These are phyloP conservation scores for Mucor mucedo DNA, from an alignment of 371 early-diverging fungal species.

Conservation along the genomic window DNA sequence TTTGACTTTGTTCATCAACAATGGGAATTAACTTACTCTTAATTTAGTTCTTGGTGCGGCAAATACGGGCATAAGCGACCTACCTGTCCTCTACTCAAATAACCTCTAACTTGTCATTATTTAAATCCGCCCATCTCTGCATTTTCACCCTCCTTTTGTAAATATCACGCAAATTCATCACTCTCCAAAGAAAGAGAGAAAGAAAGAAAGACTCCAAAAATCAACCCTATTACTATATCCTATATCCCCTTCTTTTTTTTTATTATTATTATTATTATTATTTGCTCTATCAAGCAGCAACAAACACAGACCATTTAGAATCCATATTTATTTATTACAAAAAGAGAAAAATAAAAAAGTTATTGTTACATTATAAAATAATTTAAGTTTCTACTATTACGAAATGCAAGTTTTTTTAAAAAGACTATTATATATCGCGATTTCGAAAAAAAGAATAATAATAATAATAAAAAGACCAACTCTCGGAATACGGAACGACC, in stretches of 20 bases:
- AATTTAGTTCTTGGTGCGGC: slow-evolving; percentile 49
- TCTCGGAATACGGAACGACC: slow-evolving; percentile 18
- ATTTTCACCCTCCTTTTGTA: not conserved
- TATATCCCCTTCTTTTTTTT: not conserved
- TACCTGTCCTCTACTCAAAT: slow-evolving; percentile 45
- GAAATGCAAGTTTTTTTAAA: too few relatives aligned
- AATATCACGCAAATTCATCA: not conserved
- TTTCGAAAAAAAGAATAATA: not conserved
- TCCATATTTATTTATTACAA: too few relatives aligned
- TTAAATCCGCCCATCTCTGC: not conserved
- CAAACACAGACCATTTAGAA: too few relatives aligned
- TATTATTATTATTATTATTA: not conserved
- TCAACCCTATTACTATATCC: too few relatives aligned
- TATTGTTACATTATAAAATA: too few relatives aligned
- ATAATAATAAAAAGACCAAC: not conserved
- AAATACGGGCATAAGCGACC: slow-evolving; percentile 50
- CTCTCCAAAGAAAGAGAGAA: too few relatives aligned
- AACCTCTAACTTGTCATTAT: slow-evolving; percentile 1
- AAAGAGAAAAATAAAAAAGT: too few relatives aligned
- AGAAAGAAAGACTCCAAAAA: too few relatives aligned
- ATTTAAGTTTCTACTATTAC: too few relatives aligned
- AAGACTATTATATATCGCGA: too few relatives aligned
- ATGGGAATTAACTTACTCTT: not conserved
- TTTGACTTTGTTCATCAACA: not conserved
- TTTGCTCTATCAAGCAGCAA: too few relatives aligned